These are phyloP conservation scores for Bathelium albidoporum DNA, from an alignment of 495 filamentous ascomycete genomes.

Conservation along the genomic window DNA sequence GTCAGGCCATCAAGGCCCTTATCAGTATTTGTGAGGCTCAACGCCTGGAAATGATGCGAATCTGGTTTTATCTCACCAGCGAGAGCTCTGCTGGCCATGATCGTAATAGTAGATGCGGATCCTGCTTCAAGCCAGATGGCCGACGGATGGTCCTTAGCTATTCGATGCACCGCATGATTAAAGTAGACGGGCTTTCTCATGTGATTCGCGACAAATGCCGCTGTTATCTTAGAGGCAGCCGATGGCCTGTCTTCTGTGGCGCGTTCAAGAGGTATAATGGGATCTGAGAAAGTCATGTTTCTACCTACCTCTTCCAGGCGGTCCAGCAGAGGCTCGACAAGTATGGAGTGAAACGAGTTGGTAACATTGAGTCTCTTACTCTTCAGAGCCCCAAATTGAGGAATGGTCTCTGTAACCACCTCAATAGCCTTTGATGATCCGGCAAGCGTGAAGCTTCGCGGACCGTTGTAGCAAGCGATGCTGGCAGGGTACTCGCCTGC, in stretches of 20 bases:
- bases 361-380: conserved; percentile 14
- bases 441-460: conserved; percentile 15
- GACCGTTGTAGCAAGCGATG: conserved; percentile 18
- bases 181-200: neutral
- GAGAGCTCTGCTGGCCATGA: conserved; percentile 12
- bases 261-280: conserved; percentile 16
- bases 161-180: neutral
- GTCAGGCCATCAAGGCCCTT: neutral
- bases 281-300: conserved; percentile 12
- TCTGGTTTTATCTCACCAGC: neutral
- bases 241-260: neutral
- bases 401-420: neutral
- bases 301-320: conserved; percentile 10
- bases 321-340: conserved; percentile 12
- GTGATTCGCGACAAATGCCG: neutral
- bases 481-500: neutral
- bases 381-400: neutral
- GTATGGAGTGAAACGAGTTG: conserved; percentile 20
- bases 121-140: conserved; percentile 20
- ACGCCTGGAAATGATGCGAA: conserved; percentile 13
- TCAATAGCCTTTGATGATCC: conserved; percentile 13
- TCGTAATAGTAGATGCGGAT: conserved; percentile 15
- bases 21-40: conserved; percentile 1
- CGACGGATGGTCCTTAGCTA: conserved; percentile 8
- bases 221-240: neutral